phyloP scores from a whole-genome alignment of 2,329 filamentous ascomycete genomes.

The Curvularia lunata region DNA sequence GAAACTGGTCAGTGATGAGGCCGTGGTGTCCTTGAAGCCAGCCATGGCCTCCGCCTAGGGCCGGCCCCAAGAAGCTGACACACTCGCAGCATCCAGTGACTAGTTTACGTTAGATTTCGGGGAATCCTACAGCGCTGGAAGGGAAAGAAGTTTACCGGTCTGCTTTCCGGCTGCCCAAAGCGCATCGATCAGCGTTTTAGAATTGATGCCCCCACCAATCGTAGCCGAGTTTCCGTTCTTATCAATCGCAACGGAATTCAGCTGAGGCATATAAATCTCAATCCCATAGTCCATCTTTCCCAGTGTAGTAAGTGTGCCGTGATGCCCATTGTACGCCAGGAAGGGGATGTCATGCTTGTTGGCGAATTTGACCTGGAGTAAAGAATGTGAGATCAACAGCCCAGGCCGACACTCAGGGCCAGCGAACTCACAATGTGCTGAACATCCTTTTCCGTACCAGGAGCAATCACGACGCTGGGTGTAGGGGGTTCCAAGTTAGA shows the following conservation, averaged over 20 bases:
- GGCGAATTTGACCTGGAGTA: conserved; percentile 56
- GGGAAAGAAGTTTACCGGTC: conserved; percentile 47
- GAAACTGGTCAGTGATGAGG: conserved; percentile 60
- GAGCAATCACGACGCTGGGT: conserved; percentile 26
- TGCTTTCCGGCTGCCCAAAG: conserved; percentile 61
- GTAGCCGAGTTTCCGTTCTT: conserved; percentile 55
- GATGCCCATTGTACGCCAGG: conserved; percentile 60
- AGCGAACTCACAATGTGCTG: conserved; percentile 25
- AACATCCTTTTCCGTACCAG: conserved; percentile 30
- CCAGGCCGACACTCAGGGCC: too few relatives aligned
- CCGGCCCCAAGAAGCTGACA: conserved; percentile 56
- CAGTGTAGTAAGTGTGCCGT: conserved; percentile 59
- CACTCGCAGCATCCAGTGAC: conserved; percentile 57
- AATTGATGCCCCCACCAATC: conserved; percentile 57
- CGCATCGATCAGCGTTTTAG: conserved; percentile 55
- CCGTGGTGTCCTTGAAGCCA: conserved; percentile 62
- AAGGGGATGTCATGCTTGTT: conserved; percentile 58
- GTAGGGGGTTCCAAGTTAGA: conserved; percentile 29
- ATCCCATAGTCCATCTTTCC: conserved; percentile 59
- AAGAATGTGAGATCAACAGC: not conserved
- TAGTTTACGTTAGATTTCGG: conserved; percentile 1
- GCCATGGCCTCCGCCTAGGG: conserved; percentile 65
- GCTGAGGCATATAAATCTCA: conserved; percentile 56
- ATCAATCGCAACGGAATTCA: conserved; percentile 54
- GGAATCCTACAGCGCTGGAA: fast-evolving